Base-by-base conservation (phyloP, 2,329 filamentous ascomycete genomes). In the Sclerotinia nivalis region DNA sequence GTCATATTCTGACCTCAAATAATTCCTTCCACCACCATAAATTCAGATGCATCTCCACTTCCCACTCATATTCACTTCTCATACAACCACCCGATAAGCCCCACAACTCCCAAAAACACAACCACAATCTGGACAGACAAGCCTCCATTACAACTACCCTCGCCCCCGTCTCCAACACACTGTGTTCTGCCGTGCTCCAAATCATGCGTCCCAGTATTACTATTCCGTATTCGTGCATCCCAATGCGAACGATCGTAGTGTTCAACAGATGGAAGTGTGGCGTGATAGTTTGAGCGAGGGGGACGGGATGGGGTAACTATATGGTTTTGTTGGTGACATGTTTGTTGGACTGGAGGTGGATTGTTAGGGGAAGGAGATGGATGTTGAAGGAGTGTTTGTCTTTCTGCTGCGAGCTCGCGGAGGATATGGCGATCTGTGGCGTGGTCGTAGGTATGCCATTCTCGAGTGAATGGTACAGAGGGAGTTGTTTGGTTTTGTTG, bases 81-180 rank as follows among this genome's bases (percentile, higher is more conserved):
- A 52, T 52, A 64, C 49, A 52, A 7, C 61, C 61, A 64, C 61
- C 45, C 50, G 20, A 64, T n/a, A 25, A 64, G 52, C 22, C 31
- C 61, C 8, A 34, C 61, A 37, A 64, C 1, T 3, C 45, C 31
- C 31, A 64, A 37, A 52, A 64, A 52, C 2, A 15, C 31, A 25
- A 52, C 47, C 47, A 52, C 47, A 34, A 64, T 37, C 31, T 52
- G 22, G 12, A 25, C 60, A 40, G 52, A 64, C 15, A 64, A 20
- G 9, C 31, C 13, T 9, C 47, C 47, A 20, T 52, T 31, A 40
- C 31, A 28, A n/a, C 15, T 15, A 5, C 47, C 45, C 0, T 25
- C 47, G 2, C 20, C 61, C 15, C 9, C 47, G 25, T 49, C n/a
- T 15, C 45, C 31, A 12, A n/a, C 20, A 18, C 43, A 28, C 5